Percentiles rank a stretch among this genome's conserved stretches.
phyloP scores from a whole-genome alignment of 2,329 filamentous ascomycete species.

The Chaetomium globosum region DNA sequence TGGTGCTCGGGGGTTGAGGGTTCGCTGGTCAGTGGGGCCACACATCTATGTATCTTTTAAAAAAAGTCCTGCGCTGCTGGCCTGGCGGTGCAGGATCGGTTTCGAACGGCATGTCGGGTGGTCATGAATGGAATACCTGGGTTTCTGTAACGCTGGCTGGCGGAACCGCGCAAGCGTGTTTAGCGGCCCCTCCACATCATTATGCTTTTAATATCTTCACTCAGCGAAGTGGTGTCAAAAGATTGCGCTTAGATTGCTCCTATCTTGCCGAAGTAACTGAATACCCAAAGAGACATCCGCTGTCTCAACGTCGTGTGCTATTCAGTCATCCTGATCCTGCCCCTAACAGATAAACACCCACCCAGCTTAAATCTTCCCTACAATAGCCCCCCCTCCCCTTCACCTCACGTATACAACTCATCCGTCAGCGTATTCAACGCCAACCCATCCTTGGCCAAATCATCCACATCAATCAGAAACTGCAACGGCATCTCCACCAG shows the following conservation, averaged over 20 bases:
- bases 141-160: not conserved
- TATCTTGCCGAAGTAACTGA: not conserved
- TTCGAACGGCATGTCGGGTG: constrained; percentile 9
- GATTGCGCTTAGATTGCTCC: not conserved
- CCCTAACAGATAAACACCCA: not conserved
- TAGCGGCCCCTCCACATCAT: not conserved
- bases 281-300: not conserved
- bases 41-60: constrained; percentile 9
- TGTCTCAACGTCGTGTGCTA: not conserved
- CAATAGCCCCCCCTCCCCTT: not conserved
- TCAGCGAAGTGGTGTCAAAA: not conserved
- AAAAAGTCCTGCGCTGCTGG: not conserved
- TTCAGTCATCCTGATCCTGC: not conserved
- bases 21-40: not conserved
- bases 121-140: not conserved
- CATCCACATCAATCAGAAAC: constrained; percentile 78
- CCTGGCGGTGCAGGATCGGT: not conserved
- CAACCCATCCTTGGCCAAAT: constrained; percentile 82
- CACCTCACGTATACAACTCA: constrained; percentile 66
- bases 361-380: too few species aligned
- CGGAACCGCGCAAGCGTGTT: not conserved
- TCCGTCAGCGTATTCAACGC: constrained; percentile 72
- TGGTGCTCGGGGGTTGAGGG: not conserved
- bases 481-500: constrained; percentile 88
- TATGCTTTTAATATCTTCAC: not conserved